Percentiles rank a stretch among this genome's conserved stretches.
Evolutionary conservation across 345 rosid genomes (phyloP).

Genomic region (Excoecaria cochinchinensis): DNA sequence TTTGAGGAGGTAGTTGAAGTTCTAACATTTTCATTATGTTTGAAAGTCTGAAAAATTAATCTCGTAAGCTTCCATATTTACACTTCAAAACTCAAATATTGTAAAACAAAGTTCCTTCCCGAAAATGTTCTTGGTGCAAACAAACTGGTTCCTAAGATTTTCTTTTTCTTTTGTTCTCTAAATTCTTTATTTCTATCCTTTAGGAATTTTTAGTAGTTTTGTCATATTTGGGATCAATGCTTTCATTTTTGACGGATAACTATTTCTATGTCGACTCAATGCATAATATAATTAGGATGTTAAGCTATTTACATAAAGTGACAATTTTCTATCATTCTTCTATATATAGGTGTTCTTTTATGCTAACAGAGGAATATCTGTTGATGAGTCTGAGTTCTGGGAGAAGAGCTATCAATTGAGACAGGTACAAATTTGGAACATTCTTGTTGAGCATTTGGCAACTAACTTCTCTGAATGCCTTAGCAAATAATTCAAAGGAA

Average conservation of each 20-base stretch:
- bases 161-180: neutral
- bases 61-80: constrained; percentile 3
- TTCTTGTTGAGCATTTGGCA: constrained; percentile 31
- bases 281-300: neutral
- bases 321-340: constrained; percentile 10
- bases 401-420: constrained; percentile 80
- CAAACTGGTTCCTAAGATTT: too few relatives aligned
- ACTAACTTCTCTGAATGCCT: constrained; percentile 23
- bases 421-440: constrained; percentile 37
- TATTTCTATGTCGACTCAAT: neutral
- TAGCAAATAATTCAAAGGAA: constrained; percentile 45
- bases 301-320: neutral
- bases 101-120: neutral
- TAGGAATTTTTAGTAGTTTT: neutral
- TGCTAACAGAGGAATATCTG: constrained; percentile 59
- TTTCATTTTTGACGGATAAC: neutral
- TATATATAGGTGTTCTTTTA: constrained; percentile 70
- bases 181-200: neutral
- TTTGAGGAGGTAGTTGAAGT: constrained; percentile 72
- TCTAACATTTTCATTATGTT: constrained; percentile 13
- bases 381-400: constrained; percentile 85
- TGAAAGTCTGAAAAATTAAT: constrained; percentile 9
- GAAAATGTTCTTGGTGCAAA: neutral
- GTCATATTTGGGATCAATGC: neutral
- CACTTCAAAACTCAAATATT: constrained; percentile 2